phyloP scores from a whole-genome alignment of 306 rosid species.

The Macrotyloma uniflorum region DNA sequence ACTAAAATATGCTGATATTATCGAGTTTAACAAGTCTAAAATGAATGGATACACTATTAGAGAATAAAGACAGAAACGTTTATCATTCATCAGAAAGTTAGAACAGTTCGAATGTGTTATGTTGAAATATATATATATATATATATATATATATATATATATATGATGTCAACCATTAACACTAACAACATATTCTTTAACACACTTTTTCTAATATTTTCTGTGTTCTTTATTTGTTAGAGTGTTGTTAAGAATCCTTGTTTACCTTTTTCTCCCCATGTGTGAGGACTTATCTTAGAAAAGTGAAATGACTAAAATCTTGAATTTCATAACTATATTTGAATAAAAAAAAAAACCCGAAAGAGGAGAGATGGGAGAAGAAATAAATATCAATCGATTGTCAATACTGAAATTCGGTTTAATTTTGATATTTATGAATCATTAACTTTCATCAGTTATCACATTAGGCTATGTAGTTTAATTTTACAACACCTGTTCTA shows the following conservation, averaged over 20 bases:
- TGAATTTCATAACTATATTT: background rate
- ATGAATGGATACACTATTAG: background rate
- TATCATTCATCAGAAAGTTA: background rate
- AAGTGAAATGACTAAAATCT: background rate
- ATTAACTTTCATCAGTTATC: background rate
- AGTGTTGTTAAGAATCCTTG: too few relatives aligned
- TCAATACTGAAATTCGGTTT: background rate
- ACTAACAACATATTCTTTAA: too few relatives aligned
- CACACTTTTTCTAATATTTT: background rate
- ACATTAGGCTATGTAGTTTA: background rate
- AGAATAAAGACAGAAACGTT: background rate
- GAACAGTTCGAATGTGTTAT: background rate
- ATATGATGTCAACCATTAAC: background rate
- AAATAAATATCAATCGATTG: background rate
- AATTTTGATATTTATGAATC: background rate
- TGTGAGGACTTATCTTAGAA: background rate
- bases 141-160: too few relatives aligned
- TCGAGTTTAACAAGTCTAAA: background rate
- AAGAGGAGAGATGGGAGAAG: background rate
- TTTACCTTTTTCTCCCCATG: too few relatives aligned
- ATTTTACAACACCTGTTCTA: background rate
- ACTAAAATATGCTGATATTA: background rate
- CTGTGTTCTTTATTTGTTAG: too few relatives aligned
- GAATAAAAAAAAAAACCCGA: too few relatives aligned
- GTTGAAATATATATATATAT: too few relatives aligned